Evolutionary conservation across 345 rosid species (phyloP).

Genomic region (Corchorus olitorius): DNA sequence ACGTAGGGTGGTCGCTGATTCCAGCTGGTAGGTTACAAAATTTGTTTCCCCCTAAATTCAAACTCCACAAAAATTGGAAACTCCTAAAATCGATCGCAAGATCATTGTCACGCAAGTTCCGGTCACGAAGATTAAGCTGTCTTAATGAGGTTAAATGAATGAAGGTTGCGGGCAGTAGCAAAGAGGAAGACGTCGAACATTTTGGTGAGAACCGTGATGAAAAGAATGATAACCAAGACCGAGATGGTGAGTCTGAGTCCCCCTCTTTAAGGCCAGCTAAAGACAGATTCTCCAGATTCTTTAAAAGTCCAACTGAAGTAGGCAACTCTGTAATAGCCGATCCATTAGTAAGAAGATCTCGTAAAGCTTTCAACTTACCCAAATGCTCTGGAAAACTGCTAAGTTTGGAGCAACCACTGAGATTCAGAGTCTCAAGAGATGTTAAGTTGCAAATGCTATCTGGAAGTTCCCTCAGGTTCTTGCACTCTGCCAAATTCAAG

Average conservation of each 20-base stretch:
- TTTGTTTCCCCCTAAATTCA: background rate
- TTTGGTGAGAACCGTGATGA: background rate
- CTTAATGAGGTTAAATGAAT: background rate
- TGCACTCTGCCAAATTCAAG: background rate
- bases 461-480: background rate
- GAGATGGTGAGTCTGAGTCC: too few relatives aligned
- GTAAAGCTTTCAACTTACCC: background rate
- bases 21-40: background rate
- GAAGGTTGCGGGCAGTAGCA: background rate
- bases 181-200: background rate
- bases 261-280: too few relatives aligned
- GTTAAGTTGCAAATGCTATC: background rate
- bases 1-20: background rate
- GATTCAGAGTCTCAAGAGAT: background rate
- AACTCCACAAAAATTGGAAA: background rate
- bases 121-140: background rate
- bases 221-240: too few relatives aligned
- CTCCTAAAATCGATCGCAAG: background rate
- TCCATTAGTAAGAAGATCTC: background rate
- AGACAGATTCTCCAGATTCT: too few relatives aligned
- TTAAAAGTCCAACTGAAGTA: background rate
- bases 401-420: background rate
- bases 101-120: background rate
- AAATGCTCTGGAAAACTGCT: background rate
- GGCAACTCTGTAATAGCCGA: background rate